Evolutionary conservation across 148 eudicot genomes (phyloP), one percentile per base, ranked within the genome.

Genomic region (Rhododendron molle): DNA sequence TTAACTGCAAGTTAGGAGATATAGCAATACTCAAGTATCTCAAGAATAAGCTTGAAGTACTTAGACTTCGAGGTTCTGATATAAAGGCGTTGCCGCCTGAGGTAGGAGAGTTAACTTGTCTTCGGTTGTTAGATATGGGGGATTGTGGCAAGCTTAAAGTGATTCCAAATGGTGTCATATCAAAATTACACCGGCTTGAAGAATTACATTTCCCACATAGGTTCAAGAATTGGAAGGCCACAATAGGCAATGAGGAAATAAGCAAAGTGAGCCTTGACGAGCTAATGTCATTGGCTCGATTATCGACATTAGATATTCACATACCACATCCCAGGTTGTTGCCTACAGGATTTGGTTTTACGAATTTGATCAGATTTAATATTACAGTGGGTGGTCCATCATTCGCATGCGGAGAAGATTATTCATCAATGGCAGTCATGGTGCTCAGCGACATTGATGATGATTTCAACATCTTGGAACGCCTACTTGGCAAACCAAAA

Each of bases 121-220:
- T 84, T 20, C 38, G 86, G 34, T 34, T 50, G 30, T 38, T 84
- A 50, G 49, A 50, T 84, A 1, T 80, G 81, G 54, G 44, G 54
- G 54, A 50, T 10, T 50, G 54, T 50, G 0, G 0, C 54, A 1
- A 50, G 54, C 54, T 50, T 0, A 2, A 50, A 50, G 54, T 50
- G 54, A 50, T 50, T 50, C 54, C 54, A 50, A 10, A 2, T 84
- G 15, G 34, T 76, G 13, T 40, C 44, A 40, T 40, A 40, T 84
- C 86, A 10, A 84, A 54, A 8, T 76, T 84, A 13, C 9, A 40
- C 11, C 67, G 49, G 13, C 56, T 84, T 18, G 86, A 84, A 52
- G 65, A 73, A 73, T 12, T 84, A 78, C 52, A 84, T 46, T 36
- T 84, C 23, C 13, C 58, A 21, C 0, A 13, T 44, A 34, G 34